These are phyloP conservation scores for Saccharomycopsis fodiens DNA, from an alignment of 805 yeast genomes.

Conservation along the genomic window DNA sequence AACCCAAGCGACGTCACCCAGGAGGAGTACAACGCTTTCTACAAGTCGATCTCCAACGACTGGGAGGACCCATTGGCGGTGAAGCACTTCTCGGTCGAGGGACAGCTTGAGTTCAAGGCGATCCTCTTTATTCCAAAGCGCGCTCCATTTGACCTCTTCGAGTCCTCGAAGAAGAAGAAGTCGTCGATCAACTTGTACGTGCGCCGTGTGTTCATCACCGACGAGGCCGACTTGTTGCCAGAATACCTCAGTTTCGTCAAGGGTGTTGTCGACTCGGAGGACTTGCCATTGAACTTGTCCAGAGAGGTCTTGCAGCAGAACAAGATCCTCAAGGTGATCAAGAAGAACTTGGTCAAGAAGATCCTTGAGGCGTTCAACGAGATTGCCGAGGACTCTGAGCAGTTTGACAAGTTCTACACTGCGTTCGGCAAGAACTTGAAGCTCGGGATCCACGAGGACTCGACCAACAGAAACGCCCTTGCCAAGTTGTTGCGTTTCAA, in stretches of 20 bases:
- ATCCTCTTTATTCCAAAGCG: slow-evolving; percentile 96
- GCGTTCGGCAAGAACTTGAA: slow-evolving; percentile 98
- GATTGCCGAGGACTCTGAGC: slow-evolving; percentile 98
- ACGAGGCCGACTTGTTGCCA: slow-evolving; percentile 98
- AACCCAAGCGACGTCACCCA: slow-evolving; percentile 95
- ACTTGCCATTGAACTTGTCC: slow-evolving; percentile 97
- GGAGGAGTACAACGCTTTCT: slow-evolving; percentile 98
- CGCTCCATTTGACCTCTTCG: slow-evolving; percentile 98
- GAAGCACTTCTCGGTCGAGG: slow-evolving; percentile 99
- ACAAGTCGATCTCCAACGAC: slow-evolving; percentile 98
- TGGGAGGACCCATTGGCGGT: slow-evolving; percentile 99
- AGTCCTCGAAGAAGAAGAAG: slow-evolving; percentile 94
- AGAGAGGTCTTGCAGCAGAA: slow-evolving; percentile 99
- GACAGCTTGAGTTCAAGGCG: slow-evolving; percentile 99
- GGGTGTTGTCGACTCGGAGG: slow-evolving; percentile 99
- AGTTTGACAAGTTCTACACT: slow-evolving; percentile 95
- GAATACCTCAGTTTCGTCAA: slow-evolving; percentile 96
- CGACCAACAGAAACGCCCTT: slow-evolving; percentile 92
- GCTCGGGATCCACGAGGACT: slow-evolving; percentile 98
- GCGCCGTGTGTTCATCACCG: slow-evolving; percentile 99
- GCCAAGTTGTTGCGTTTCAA: slow-evolving; percentile 95
- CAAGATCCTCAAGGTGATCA: slow-evolving; percentile 98
- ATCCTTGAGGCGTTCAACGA: slow-evolving; percentile 97
- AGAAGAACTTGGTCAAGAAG: slow-evolving; percentile 98
- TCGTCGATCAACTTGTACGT: slow-evolving; percentile 97